Conservation (phyloP, 1,284 basidiomycete genomes). For the Athelia psychrophila region DNA sequence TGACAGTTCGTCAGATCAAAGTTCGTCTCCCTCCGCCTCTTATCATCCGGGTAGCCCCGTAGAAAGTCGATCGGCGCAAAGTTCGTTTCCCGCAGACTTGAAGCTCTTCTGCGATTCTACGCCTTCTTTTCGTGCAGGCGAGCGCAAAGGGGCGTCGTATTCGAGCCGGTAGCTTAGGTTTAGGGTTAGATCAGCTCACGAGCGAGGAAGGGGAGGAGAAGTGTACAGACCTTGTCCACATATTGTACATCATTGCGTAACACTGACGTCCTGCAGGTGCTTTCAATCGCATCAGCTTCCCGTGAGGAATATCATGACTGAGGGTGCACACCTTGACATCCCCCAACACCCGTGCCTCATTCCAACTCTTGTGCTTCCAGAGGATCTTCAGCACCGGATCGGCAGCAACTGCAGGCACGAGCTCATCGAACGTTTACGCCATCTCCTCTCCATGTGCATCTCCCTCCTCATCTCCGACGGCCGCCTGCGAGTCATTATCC, state of each 20-base stretch:
- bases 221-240: conserved; percentile 43
- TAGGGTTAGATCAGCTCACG: no score
- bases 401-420: no score
- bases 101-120: conserved; percentile 36
- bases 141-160: conserved; percentile 37
- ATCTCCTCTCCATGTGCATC: background rate
- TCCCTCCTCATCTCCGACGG: no score
- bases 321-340: background rate
- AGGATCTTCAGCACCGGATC: background rate
- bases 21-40: conserved; percentile 60
- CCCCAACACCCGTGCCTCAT: background rate
- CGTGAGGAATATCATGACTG: no score
- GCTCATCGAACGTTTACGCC: background rate
- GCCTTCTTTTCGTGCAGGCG: conserved; percentile 30
- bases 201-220: background rate
- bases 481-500: background rate
- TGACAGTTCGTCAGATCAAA: conserved; percentile 60
- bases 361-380: background rate
- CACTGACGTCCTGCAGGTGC: conserved; percentile 54
- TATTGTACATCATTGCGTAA: conserved; percentile 52
- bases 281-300: background rate
- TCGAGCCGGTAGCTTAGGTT: conserved; percentile 44
- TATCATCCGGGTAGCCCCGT: conserved; percentile 52
- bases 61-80: conserved; percentile 59
- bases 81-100: conserved; percentile 41